Percentiles rank a stretch among this genome's conserved stretches.
phyloP scores from a whole-genome alignment of 1,139 yeast genomes.

The Scheffersomyces stambukii region DNA sequence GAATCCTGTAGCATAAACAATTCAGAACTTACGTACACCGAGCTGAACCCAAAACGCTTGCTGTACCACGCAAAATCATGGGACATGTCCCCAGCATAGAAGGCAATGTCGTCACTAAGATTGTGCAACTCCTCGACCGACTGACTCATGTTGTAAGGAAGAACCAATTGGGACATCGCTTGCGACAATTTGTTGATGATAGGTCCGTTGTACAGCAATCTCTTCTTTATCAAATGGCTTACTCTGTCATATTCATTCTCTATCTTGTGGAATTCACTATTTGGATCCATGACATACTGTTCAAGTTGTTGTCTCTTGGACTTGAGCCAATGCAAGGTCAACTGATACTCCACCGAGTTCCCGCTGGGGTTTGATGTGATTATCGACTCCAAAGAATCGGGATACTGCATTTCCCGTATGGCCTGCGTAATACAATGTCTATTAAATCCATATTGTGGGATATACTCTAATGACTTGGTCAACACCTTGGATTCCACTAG shows the following conservation, averaged over 20 bases:
- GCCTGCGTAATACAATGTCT: slow-evolving; percentile 59
- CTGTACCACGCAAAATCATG: slow-evolving; percentile 91
- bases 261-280: slow-evolving; percentile 21
- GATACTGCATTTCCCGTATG: slow-evolving; percentile 55
- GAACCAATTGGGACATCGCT: slow-evolving; percentile 52
- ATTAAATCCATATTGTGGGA: slow-evolving; percentile 71
- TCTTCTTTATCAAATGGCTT: slow-evolving; percentile 47
- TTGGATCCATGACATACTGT: slow-evolving; percentile 25
- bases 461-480: slow-evolving; percentile 38
- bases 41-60: slow-evolving; percentile 67
- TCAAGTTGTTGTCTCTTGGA: slow-evolving; percentile 31
- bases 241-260: slow-evolving; percentile 58
- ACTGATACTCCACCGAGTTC: slow-evolving; percentile 40
- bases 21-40: slow-evolving; percentile 71
- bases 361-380: slow-evolving; percentile 32
- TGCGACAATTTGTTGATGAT: slow-evolving; percentile 39
- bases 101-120: slow-evolving; percentile 80
- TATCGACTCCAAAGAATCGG: slow-evolving; percentile 63
- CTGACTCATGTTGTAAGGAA: slow-evolving; percentile 47
- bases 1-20: slow-evolving; percentile 76
- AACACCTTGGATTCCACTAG: slow-evolving; percentile 32
- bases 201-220: slow-evolving; percentile 63
- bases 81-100: slow-evolving; percentile 75
- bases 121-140: slow-evolving; percentile 67
- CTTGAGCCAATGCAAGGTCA: slow-evolving; percentile 43